Evolutionary conservation across 805 yeast genomes (phyloP).

Genomic region (Candida vartiovaarae): DNA sequence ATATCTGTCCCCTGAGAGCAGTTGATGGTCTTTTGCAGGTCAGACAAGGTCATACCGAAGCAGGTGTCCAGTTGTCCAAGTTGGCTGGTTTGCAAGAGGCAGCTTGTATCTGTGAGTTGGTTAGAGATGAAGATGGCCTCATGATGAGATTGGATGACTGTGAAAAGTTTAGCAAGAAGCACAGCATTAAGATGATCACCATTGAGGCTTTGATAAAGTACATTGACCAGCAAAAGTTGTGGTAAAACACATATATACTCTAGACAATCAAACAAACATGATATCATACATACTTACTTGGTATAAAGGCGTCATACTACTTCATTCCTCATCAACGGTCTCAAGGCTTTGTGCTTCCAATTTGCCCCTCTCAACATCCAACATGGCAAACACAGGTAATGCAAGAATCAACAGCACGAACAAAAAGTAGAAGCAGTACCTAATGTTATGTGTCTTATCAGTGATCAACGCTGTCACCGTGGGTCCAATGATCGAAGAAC

Average conservation of each 20-base stretch:
- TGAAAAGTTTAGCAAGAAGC: conserved; percentile 53
- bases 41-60: conserved; percentile 97
- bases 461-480: conserved; percentile 63
- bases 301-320: too few relatives aligned
- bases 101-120: conserved; percentile 90
- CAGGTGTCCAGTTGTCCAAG: conserved; percentile 81
- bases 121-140: conserved; percentile 84
- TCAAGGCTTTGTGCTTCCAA: conserved; percentile 42
- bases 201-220: conserved; percentile 66
- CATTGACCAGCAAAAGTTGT: conserved; percentile 24
- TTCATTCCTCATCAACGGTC: conserved; percentile 14
- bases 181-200: conserved; percentile 63
- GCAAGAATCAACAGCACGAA: conserved; percentile 46
- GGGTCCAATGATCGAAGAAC: conserved; percentile 72
- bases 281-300: background rate
- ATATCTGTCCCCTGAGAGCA: conserved; percentile 87
- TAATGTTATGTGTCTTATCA: conserved; percentile 64
- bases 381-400: conserved; percentile 45
- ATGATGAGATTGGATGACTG: conserved; percentile 95
- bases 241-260: conserved; percentile 1
- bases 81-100: conserved; percentile 78
- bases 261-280: background rate
- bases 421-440: conserved; percentile 65
- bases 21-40: conserved; percentile 71
- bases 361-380: conserved; percentile 59